Evolutionary conservation across 768 basidiomycete species (phyloP).

Genomic region (Tylopilus vinaceipallidus): DNA sequence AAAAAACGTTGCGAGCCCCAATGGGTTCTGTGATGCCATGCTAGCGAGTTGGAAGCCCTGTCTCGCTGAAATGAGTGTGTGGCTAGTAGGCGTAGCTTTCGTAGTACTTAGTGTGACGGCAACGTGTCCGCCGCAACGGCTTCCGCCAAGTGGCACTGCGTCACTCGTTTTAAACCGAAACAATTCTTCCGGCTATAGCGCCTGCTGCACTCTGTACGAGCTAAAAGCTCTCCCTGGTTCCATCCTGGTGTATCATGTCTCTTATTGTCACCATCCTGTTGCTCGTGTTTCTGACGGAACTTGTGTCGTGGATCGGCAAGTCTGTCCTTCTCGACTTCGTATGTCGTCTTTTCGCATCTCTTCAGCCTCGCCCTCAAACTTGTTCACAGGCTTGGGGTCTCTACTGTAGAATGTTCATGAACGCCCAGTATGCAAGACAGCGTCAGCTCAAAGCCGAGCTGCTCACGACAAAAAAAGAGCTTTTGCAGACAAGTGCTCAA

Average conservation of each 20-base stretch:
- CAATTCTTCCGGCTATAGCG: background rate
- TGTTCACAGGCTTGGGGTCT: constrained; percentile 63
- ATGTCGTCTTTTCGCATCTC: constrained; percentile 32
- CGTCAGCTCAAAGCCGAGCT: constrained; percentile 76
- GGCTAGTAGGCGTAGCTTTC: too few relatives aligned
- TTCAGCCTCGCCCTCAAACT: constrained; percentile 3
- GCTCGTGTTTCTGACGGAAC: constrained; percentile 78
- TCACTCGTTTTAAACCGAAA: background rate
- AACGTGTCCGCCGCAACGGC: constrained; percentile 15
- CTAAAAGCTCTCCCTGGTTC: background rate
- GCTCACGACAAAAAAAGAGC: constrained; percentile 76
- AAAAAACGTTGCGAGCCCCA: too few relatives aligned
- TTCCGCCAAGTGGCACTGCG: background rate
- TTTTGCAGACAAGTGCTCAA: constrained; percentile 88
- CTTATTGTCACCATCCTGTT: constrained; percentile 80
- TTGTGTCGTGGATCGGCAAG: constrained; percentile 87
- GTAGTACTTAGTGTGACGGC: background rate
- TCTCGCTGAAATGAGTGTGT: too few relatives aligned
- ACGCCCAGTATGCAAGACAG: constrained; percentile 55
- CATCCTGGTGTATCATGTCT: constrained; percentile 49
- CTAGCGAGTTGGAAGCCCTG: too few relatives aligned
- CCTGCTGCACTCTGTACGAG: constrained; percentile 7
- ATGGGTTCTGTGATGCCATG: too few relatives aligned
- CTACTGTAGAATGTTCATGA: constrained; percentile 66
- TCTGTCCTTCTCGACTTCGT: constrained; percentile 80